phyloP scores from a whole-genome alignment of 768 basidiomycete genomes.

The Naganishia onofrii region DNA sequence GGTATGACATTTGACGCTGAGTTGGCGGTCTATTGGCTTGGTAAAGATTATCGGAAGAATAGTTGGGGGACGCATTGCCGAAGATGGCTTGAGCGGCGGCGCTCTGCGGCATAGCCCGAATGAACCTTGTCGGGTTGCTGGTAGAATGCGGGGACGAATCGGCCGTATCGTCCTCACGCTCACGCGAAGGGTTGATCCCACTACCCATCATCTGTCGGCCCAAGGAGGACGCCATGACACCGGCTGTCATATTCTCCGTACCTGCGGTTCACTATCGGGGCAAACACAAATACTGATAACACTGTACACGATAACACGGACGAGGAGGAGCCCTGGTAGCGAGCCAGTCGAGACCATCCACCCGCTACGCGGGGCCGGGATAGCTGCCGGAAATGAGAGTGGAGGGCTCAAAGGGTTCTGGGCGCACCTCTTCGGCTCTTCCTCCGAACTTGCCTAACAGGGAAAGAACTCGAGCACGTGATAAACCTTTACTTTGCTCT shows the following conservation, averaged over 20 bases:
- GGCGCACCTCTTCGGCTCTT: no score
- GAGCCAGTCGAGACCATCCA: no score
- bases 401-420: no score
- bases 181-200: neutral
- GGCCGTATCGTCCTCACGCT: neutral
- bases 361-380: no score
- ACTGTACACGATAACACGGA: no score
- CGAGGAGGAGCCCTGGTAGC: no score
- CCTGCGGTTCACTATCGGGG: no score
- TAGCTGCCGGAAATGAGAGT: no score
- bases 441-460: no score
- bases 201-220: conserved; percentile 5
- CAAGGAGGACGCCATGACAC: conserved; percentile 3
- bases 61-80: conserved; percentile 7
- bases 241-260: neutral
- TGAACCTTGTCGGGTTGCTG: conserved; percentile 2
- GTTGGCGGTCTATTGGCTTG: neutral
- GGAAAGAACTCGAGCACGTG: no score
- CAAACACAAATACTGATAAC: no score
- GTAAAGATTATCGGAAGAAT: neutral
- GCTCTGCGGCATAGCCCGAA: neutral
- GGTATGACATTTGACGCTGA: neutral
- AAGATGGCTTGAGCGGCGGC: conserved; percentile 19
- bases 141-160: neutral
- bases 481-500: no score